phyloP scores from a whole-genome alignment of 1,139 yeast genomes.

The Meyerozyma carpophila region DNA sequence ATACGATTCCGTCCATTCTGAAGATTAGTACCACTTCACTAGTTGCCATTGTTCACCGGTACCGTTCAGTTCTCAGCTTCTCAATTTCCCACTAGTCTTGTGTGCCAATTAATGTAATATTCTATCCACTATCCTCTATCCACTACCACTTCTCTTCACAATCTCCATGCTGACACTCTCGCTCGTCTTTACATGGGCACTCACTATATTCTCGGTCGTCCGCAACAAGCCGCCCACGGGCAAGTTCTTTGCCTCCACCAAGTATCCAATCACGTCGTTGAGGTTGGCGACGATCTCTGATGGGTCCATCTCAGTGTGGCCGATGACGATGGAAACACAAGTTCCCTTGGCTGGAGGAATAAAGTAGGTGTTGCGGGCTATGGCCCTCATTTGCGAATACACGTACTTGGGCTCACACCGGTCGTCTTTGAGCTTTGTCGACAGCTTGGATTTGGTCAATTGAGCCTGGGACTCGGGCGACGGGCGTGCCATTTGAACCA shows the following conservation, averaged over 20 bases:
- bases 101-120: no score
- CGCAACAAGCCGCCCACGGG: constrained; percentile 59
- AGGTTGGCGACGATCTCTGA: constrained; percentile 47
- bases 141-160: constrained; percentile 3
- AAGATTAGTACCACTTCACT: no score
- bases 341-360: constrained; percentile 57
- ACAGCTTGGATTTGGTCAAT: constrained; percentile 25
- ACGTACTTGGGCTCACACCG: constrained; percentile 59
- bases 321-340: constrained; percentile 47
- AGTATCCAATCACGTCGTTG: constrained; percentile 48
- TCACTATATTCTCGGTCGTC: constrained; percentile 36
- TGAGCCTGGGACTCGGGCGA: constrained; percentile 27
- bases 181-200: constrained; percentile 55
- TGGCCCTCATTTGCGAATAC: constrained; percentile 53
- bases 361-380: constrained; percentile 54
- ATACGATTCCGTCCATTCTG: no score
- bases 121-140: no score
- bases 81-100: neutral
- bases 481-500: constrained; percentile 60
- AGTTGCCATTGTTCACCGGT: no score
- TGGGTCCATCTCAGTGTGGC: constrained; percentile 41
- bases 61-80: neutral
- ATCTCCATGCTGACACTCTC: constrained; percentile 58
- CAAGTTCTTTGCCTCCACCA: constrained; percentile 39
- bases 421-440: constrained; percentile 44